Percentiles rank a stretch among this genome's conserved stretches.
phyloP scores from a whole-genome alignment of 2,329 filamentous ascomycete genomes.

The Fusarium humuli region DNA sequence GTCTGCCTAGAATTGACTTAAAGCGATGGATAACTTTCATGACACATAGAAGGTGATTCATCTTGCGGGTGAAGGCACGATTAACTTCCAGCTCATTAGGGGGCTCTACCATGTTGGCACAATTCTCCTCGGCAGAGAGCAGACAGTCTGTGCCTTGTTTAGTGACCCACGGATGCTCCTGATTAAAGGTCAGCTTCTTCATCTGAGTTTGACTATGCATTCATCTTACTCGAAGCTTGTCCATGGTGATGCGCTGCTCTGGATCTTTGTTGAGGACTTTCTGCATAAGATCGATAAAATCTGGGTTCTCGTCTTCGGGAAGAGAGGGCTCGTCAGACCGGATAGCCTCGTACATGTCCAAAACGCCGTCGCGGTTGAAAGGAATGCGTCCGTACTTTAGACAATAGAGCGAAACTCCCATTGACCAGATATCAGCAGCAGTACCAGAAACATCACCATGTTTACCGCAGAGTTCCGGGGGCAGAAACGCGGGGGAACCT shows the following conservation, averaged over 20 bases:
- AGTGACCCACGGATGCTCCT: constrained; percentile 96
- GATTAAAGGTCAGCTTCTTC: constrained; percentile 31
- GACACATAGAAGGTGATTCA: constrained; percentile 86
- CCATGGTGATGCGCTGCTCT: constrained; percentile 83
- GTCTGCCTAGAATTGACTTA: constrained; percentile 73
- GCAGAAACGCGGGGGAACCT: constrained; percentile 93
- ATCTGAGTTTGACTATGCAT: not conserved
- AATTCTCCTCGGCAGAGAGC: constrained; percentile 87
- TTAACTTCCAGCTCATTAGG: constrained; percentile 93
- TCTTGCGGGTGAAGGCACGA: constrained; percentile 88
- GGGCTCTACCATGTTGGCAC: constrained; percentile 79
- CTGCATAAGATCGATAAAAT: constrained; percentile 79
- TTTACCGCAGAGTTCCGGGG: constrained; percentile 89
- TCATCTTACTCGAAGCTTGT: constrained; percentile 77
- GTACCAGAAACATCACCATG: constrained; percentile 90
- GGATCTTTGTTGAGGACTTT: constrained; percentile 88
- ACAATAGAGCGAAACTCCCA: constrained; percentile 96
- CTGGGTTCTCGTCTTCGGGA: constrained; percentile 71
- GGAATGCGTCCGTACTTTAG: constrained; percentile 89
- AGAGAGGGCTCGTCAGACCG: constrained; percentile 74
- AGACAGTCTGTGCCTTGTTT: constrained; percentile 80
- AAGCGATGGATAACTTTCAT: constrained; percentile 94
- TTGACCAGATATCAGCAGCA: constrained; percentile 97
- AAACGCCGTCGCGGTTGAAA: constrained; percentile 80
- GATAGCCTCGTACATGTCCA: constrained; percentile 93